These are phyloP conservation scores for Thermothielavioides terrestris DNA, from an alignment of 495 filamentous ascomycete genomes.

Conservation along the genomic window DNA sequence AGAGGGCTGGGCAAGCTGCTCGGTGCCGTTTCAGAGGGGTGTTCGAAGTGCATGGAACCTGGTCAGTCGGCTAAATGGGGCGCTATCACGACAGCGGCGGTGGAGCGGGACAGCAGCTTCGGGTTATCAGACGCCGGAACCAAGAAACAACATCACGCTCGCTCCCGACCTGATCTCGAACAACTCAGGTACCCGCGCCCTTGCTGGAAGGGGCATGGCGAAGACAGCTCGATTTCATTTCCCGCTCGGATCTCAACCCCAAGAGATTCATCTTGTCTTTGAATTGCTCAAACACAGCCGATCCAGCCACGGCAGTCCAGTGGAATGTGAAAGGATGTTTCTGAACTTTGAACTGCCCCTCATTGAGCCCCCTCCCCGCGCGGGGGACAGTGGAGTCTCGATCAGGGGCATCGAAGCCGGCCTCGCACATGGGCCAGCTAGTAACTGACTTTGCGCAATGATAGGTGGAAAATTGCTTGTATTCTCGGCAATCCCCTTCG, in stretches of 20 bases:
- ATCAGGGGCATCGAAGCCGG: background rate
- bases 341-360: background rate
- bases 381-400: background rate
- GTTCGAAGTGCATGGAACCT: no score
- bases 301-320: no score
- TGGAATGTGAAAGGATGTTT: no score
- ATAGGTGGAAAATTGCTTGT: conserved; percentile 15
- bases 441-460: background rate
- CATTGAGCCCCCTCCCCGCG: background rate
- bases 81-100: background rate
- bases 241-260: no score
- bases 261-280: background rate
- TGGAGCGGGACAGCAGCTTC: background rate
- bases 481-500: no score
- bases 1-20: background rate
- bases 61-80: conserved; percentile 5
- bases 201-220: no score
- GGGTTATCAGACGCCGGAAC: conserved; percentile 1
- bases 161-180: no score
- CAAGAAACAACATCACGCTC: no score
- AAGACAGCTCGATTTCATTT: no score
- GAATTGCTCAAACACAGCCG: background rate
- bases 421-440: background rate
- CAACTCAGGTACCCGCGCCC: no score
- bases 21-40: background rate